Base-by-base conservation (phyloP, 495 filamentous ascomycete species). In the Penicillium canescens region DNA sequence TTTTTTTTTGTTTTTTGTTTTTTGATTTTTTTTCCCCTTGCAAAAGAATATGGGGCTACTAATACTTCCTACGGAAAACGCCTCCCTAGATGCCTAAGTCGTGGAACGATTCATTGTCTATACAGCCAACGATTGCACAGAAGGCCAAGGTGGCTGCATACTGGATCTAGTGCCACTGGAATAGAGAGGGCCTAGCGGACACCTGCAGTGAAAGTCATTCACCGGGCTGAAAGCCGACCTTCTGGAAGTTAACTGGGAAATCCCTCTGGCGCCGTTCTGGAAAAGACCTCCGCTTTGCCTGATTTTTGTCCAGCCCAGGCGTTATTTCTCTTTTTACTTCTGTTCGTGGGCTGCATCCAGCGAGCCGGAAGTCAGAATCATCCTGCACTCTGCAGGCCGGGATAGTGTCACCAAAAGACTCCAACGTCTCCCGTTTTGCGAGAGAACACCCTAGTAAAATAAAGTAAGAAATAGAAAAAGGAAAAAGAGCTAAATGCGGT, bases 51-150 rank as follows among this genome's bases (percentile, higher is more conserved):
- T 26, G 13, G 35, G 0, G 34, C 8, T 21, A n/a, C 41, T 21
- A 31, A 13, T 28, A 43, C 41, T 28, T 43, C 11, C 33, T 55
- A 50, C 35, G 38, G 24, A 23, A 48, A 46, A 51, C 36, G 37
- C 42, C 23, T 37, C 49, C 33, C 33, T 36, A 46, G 38, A 50
- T 56, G 26, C 46, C 46, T 39, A 52, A 36, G 47, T 46, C 52
- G 63, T 66, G 60, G 33, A 66, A 66, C 63, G 35, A 28, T 28
- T 45, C 56, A 63, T 60, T 49, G 49, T 40, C 60, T 44, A 57
- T 31, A 42, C 39, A 42, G 47, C 54, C 63, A 66, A 62, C 60
- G 40, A 57, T 62, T 53, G 50, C 47, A 46, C 52, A 46, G 39
- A 28, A 9, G 42, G 49, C n/a, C 48, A 38, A 52, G 45, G 62